Percentiles rank a stretch among this genome's conserved stretches.
Conservation (phyloP, 805 yeast genomes). For the Ogataea ganodermae region DNA sequence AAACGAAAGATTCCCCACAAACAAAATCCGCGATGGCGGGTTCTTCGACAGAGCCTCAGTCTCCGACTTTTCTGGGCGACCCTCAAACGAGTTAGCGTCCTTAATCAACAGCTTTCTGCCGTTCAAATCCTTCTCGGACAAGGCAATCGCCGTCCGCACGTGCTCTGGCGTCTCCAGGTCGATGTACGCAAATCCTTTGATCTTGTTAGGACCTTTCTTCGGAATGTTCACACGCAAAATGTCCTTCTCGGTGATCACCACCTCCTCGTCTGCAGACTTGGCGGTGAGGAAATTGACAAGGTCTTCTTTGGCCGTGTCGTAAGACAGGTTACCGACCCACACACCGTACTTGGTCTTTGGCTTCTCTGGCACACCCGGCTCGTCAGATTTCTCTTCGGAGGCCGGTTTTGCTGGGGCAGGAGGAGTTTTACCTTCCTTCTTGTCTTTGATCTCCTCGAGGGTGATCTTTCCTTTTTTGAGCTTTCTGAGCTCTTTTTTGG, state of each 20-base stretch:
- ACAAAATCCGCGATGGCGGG: constrained; percentile 85
- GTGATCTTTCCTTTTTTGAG: constrained; percentile 75
- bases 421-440: constrained; percentile 23
- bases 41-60: constrained; percentile 57
- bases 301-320: constrained; percentile 79
- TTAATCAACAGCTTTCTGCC: constrained; percentile 88
- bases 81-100: constrained; percentile 77
- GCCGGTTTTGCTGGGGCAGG: constrained; percentile 7
- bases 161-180: constrained; percentile 69
- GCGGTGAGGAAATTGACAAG: constrained; percentile 61
- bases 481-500: constrained; percentile 87
- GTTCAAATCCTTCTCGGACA: constrained; percentile 73
- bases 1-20: constrained; percentile 91
- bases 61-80: constrained; percentile 68
- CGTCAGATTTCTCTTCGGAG: constrained; percentile 11
- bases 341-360: constrained; percentile 61
- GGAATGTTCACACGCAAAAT: constrained; percentile 82
- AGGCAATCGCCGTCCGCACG: constrained; percentile 58
- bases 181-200: constrained; percentile 87
- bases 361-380: too few species aligned
- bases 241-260: constrained; percentile 52
- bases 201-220: constrained; percentile 60
- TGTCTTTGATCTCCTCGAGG: constrained; percentile 51
- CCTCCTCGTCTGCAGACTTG: constrained; percentile 50
- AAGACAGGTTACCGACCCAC: constrained; percentile 93